Conservation (phyloP, 2,329 filamentous ascomycete genomes). For the Aspergillus ustus region DNA sequence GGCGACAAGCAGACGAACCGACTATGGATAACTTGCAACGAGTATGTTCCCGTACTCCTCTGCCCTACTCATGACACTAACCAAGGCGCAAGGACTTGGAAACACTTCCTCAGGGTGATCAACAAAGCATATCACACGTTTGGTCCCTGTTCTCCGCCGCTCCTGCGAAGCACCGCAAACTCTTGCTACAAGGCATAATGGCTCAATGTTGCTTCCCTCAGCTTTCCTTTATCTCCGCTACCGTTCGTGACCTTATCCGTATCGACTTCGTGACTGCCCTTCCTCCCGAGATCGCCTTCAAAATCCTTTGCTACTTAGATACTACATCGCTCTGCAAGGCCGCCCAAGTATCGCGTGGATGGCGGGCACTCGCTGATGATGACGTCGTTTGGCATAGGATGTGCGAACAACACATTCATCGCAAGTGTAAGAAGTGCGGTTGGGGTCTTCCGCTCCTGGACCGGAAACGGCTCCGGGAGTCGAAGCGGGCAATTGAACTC, state of each 20-base stretch:
- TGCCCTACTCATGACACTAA: not conserved
- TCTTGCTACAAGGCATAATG: conserved; percentile 96
- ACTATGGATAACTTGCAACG: conserved; percentile 95
- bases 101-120: conserved; percentile 78
- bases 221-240: conserved; percentile 86
- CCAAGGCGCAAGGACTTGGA: conserved; percentile 69
- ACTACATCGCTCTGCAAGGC: conserved; percentile 94
- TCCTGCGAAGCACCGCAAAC: conserved; percentile 86
- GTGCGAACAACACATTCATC: conserved; percentile 95
- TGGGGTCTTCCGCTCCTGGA: conserved; percentile 93
- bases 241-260: conserved; percentile 91
- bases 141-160: conserved; percentile 98
- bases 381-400: conserved; percentile 98
- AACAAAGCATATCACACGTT: conserved; percentile 94
- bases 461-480: conserved; percentile 81
- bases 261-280: conserved; percentile 94
- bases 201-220: conserved; percentile 98
- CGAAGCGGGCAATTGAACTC: conserved; percentile 81
- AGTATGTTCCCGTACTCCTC: conserved; percentile 55
- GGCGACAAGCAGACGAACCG: conserved; percentile 88
- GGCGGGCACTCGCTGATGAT: conserved; percentile 90
- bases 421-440: conserved; percentile 92
- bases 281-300: conserved; percentile 87
- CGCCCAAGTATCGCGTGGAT: conserved; percentile 86
- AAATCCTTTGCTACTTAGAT: conserved; percentile 90